Conservation (phyloP, 116 monocot genomes). For the Papilionanthe hybrid region DNA sequence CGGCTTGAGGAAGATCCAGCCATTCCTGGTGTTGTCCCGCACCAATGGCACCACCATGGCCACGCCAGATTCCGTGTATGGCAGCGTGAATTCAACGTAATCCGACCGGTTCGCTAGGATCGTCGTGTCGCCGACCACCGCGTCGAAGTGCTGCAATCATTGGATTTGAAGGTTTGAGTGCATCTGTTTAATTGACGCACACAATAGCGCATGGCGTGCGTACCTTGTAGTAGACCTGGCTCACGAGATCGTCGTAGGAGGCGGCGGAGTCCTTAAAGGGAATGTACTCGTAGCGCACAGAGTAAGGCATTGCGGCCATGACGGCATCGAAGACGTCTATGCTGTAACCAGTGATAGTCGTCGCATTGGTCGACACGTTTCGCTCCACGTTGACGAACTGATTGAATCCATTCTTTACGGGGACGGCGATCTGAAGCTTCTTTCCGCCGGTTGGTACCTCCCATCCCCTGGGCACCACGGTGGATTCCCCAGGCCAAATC, state of each 20-base stretch:
- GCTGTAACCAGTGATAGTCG: slow-evolving; percentile 34
- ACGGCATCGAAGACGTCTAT: slow-evolving; percentile 54
- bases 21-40: not conserved
- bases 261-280: slow-evolving; percentile 15
- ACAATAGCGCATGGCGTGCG: too few relatives aligned
- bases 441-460: slow-evolving; percentile 20
- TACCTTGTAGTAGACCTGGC: slow-evolving; percentile 30
- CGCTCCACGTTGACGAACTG: slow-evolving; percentile 34
- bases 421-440: slow-evolving; percentile 37
- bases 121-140: slow-evolving; percentile 23
- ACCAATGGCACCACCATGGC: slow-evolving; percentile 19
- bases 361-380: slow-evolving; percentile 19
- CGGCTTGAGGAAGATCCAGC: slow-evolving; percentile 35
- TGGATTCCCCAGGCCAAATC: too few relatives aligned
- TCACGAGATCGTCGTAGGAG: slow-evolving; percentile 16
- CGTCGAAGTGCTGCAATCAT: not conserved
- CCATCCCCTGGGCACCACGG: too few relatives aligned
- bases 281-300: slow-evolving; percentile 21
- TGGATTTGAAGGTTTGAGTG: not conserved
- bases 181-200: too few relatives aligned
- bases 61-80: slow-evolving; percentile 25
- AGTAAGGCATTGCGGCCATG: slow-evolving; percentile 28
- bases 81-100: slow-evolving; percentile 27
- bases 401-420: slow-evolving; percentile 35
- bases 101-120: slow-evolving; percentile 9